Percentiles rank a stretch among this genome's conserved stretches.
phyloP scores from a whole-genome alignment of 108 stramenopile genomes.

The Cyclostephanos tholiformis region DNA sequence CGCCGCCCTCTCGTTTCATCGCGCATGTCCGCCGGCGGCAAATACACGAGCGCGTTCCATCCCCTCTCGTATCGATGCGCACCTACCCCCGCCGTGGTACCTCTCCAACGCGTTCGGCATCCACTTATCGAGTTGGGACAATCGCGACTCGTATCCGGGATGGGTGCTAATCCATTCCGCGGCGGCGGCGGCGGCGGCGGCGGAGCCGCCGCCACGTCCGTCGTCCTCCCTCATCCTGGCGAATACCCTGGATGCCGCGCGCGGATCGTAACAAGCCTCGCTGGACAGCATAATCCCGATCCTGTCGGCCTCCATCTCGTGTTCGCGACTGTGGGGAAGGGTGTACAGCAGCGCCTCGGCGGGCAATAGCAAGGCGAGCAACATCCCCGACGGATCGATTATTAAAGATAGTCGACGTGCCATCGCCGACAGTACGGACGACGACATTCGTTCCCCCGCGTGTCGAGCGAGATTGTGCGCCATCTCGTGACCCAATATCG shows the following conservation, averaged over 20 bases:
- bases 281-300: slow-evolving; percentile 78
- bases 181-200: too few relatives aligned
- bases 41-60: slow-evolving; percentile 59
- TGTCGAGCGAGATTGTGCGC: slow-evolving; percentile 86
- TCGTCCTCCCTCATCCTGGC: slow-evolving; percentile 42
- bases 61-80: slow-evolving; percentile 56
- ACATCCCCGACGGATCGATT: slow-evolving; percentile 78
- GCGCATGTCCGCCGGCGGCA: slow-evolving; percentile 46
- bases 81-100: slow-evolving; percentile 60
- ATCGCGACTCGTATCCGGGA: slow-evolving; percentile 69
- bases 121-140: slow-evolving; percentile 67
- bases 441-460: slow-evolving; percentile 75
- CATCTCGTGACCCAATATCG: slow-evolving; percentile 66
- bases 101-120: slow-evolving; percentile 63
- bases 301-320: slow-evolving; percentile 83
- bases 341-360: slow-evolving; percentile 61
- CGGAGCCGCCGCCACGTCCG: slow-evolving; percentile 31
- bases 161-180: slow-evolving; percentile 85
- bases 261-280: slow-evolving; percentile 84
- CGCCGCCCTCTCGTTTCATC: too few relatives aligned
- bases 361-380: slow-evolving; percentile 60
- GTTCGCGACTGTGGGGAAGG: slow-evolving; percentile 74
- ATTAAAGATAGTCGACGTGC: slow-evolving; percentile 55
- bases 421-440: slow-evolving; percentile 52
- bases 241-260: slow-evolving; percentile 73